Base-by-base conservation (phyloP, 2,329 filamentous ascomycete genomes). In the Talaromyces piceae region DNA sequence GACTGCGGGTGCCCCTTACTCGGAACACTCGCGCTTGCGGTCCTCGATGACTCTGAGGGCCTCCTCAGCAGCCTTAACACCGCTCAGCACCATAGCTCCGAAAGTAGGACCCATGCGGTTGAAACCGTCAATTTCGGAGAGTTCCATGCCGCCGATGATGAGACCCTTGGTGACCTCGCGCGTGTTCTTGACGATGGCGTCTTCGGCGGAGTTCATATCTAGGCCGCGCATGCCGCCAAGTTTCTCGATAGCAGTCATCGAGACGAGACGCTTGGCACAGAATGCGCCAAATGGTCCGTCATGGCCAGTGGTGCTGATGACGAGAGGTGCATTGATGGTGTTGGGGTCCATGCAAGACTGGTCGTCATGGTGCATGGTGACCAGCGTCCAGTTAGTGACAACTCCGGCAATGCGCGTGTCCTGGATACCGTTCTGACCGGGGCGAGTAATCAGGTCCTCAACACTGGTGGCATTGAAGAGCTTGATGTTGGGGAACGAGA, bases 331-430 rank as follows among this genome's bases (percentile, higher is more conserved):
- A 66, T 95, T 95, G 80, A 95, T 95, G 63, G 90, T 95, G 81
- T 93, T 95, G 59, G 90, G 90, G 69, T 95, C 91, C 90, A 95
- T 95, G 84, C 90, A 95, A 55, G 82, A 87, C 75, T 95, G 89
- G 67, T 91, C 87, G 66, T 90, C 86, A 70, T 91, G 87, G 70
- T 91, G 86, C 77, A 91, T 87, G 41, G 84, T 82, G 45, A 95
- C 90, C 23, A 95, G 79, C 1, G 90, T 95, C 90, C 90, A 96
- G 79, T 96, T 96, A 63, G 88, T 94, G 50, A 96, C 91, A 1
- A 95, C 90, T 62, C 90, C 90, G 7, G 88, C 87, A 58, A 95
- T 84, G 56, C 87, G 83, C 41, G 94, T 72, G 8, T 75, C 72
- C 2, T 72, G 71, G 2, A 70, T 73, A 18, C 75, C 73, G 33